These are phyloP conservation scores for Massariosphaeria phaeospora DNA, from an alignment of 495 filamentous ascomycete species.

Conservation along the genomic window DNA sequence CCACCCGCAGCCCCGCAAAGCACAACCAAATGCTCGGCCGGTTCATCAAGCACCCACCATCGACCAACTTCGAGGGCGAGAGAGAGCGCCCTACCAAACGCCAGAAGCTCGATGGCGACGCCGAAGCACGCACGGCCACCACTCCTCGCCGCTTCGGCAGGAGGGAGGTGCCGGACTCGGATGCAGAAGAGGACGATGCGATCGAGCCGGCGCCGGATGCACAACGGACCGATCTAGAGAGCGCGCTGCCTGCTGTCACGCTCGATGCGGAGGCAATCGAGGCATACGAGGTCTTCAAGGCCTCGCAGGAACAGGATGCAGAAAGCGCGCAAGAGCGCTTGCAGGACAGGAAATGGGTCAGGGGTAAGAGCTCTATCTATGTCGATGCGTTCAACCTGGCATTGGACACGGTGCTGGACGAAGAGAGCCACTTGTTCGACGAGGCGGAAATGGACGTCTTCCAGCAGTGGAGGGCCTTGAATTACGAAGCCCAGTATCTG, in stretches of 20 bases:
- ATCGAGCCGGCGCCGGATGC: slow-evolving; percentile 31
- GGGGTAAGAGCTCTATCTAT: slow-evolving; percentile 80
- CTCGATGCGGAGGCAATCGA: slow-evolving; percentile 67
- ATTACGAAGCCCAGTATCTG: slow-evolving; percentile 89
- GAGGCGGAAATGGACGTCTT: slow-evolving; percentile 76
- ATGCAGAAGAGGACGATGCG: slow-evolving; percentile 35
- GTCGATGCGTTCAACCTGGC: slow-evolving; percentile 96
- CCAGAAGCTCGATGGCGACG: slow-evolving; percentile 20
- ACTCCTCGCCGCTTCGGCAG: too few relatives aligned
- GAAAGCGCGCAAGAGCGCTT: slow-evolving; percentile 47
- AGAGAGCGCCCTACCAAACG: slow-evolving; percentile 35
- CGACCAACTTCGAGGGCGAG: slow-evolving; percentile 35
- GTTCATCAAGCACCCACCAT: slow-evolving; percentile 35
- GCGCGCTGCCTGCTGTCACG: slow-evolving; percentile 62
- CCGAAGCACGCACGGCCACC: too few relatives aligned
- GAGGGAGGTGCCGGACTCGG: slow-evolving; percentile 36
- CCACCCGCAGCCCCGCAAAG: slow-evolving; percentile 35
- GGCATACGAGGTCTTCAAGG: slow-evolving; percentile 66
- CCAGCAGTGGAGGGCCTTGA: slow-evolving; percentile 62
- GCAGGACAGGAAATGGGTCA: slow-evolving; percentile 54
- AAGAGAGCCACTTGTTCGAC: slow-evolving; percentile 84
- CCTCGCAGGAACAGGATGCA: slow-evolving; percentile 38
- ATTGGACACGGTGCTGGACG: slow-evolving; percentile 81
- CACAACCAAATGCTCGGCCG: slow-evolving; percentile 41
- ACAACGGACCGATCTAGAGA: slow-evolving; percentile 68